Base-by-base conservation (phyloP, 306 rosid species). In the barrel medic (Medicago truncatula) region DNA sequence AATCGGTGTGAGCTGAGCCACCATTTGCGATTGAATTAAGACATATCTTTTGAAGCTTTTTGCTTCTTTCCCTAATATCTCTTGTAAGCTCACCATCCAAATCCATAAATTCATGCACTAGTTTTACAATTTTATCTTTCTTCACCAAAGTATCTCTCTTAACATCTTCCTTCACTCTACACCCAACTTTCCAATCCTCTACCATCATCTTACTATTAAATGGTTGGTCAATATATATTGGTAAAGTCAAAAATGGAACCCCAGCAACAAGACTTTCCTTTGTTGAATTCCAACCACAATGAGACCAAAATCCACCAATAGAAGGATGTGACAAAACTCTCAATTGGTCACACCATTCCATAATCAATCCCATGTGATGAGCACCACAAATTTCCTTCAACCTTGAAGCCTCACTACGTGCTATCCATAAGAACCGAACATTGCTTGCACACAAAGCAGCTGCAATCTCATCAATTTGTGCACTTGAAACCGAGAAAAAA, bases 261-360 rank as follows among this genome's bases (percentile, higher is more conserved):
- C 90, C 90, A 4, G 74, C 44, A 72, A 84, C 47, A 18, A 82
- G 16, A 60, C 86, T 83, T 82, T 88, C 92, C 7, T 72, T 52
- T 8, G 71, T 80, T 0, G 88, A 88, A 83, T 84, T 86, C 92
- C 90, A 88, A 1, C 90, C 88, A 65, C 90, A 86, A 41, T 86
- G 90, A 0, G 80, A 74, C 88, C 86, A 88, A 72, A 88, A 88
- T 0, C 88, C 92, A 46, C 86, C 87, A 25, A 57, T 39, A 2
- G 83, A 76, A 31, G 56, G 21, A 20, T 88, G 89, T 1, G 49
- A 58, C 36, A 88, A 75, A 18, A 88, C 90, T 52, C 56, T 75
- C 78, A 86, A 39, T 21, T 88, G 92, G 60, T 88, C 90, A 80
- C 88, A 88, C 88, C 90, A 88, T 21, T 44, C 54, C 74, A 84